Evolutionary conservation across 2,329 filamentous ascomycete species (phyloP).

Genomic region (Neonectria sp.): DNA sequence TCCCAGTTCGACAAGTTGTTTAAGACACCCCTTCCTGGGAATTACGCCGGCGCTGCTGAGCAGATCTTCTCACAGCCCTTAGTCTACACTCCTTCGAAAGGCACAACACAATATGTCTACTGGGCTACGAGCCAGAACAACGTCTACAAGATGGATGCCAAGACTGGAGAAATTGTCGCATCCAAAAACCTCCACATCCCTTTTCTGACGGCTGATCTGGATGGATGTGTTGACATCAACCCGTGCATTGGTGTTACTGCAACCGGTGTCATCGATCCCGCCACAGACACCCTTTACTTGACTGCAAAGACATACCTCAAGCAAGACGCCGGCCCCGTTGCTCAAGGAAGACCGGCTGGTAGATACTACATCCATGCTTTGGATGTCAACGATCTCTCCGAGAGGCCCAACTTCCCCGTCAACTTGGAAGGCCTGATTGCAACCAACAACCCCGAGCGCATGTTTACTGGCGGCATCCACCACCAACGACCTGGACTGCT

Average conservation of each 20-base stretch:
- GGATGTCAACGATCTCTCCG: conserved; percentile 55
- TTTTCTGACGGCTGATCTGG: conserved; percentile 64
- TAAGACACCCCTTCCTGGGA: conserved; percentile 65
- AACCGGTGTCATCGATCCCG: conserved; percentile 62
- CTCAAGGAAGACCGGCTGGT: conserved; percentile 53
- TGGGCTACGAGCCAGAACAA: conserved; percentile 72
- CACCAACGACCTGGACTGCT: conserved; percentile 66
- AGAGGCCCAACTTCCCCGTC: conserved; percentile 62
- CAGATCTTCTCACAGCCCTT: conserved; percentile 68
- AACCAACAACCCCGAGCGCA: conserved; percentile 62
- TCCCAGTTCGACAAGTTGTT: conserved; percentile 70
- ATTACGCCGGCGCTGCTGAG: conserved; percentile 64
- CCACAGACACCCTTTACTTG: conserved; percentile 61
- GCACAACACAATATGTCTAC: conserved; percentile 67
- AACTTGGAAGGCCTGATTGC: conserved; percentile 62
- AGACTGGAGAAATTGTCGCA: conserved; percentile 66
- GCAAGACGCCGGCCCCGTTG: conserved; percentile 47
- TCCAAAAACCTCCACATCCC: conserved; percentile 64
- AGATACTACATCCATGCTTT: conserved; percentile 57
- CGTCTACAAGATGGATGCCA: conserved; percentile 69
- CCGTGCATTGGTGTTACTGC: conserved; percentile 63
- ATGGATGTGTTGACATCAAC: conserved; percentile 64
- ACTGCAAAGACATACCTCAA: conserved; percentile 60
- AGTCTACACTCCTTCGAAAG: conserved; percentile 63
- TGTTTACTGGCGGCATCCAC: conserved; percentile 67